These are phyloP conservation scores for Cadophora sp. DNA, from an alignment of 2,329 filamentous ascomycete genomes.

Conservation along the genomic window DNA sequence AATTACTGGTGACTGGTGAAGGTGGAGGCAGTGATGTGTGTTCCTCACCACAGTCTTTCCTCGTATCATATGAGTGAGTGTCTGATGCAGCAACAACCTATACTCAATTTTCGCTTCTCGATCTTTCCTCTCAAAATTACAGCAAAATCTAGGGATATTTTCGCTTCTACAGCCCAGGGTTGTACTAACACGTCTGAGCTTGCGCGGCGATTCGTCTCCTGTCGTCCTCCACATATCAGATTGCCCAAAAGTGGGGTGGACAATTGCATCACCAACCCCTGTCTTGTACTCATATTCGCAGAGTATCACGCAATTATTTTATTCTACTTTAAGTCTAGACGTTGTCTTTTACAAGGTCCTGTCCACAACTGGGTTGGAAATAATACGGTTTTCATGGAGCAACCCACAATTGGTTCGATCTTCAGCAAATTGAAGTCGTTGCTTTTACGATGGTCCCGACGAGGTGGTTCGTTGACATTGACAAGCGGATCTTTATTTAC, in stretches of 20 bases:
- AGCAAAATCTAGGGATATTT: too few species aligned
- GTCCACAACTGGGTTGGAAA: not conserved
- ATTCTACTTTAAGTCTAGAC: not conserved
- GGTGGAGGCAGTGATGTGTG: too few species aligned
- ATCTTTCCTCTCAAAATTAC: too few species aligned
- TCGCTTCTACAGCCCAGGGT: too few species aligned
- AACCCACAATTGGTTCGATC: not conserved
- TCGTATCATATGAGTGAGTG: too few species aligned
- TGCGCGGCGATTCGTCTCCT: not conserved
- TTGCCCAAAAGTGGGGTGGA: slow-evolving; percentile 8
- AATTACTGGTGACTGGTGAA: too few species aligned
- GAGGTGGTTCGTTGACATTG: slow-evolving; percentile 8
- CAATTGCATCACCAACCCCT: slow-evolving; percentile 9
- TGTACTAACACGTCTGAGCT: not conserved
- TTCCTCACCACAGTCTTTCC: too few species aligned
- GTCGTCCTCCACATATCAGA: not conserved
- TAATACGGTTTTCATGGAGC: not conserved
- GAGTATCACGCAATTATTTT: slow-evolving; percentile 13
- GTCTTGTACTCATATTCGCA: slow-evolving; percentile 4
- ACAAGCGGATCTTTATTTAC: not conserved
- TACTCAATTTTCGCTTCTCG: too few species aligned
- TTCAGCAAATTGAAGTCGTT: not conserved
- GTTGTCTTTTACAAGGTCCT: not conserved
- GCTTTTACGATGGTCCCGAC: not conserved
- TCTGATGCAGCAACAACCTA: too few species aligned